Percentiles rank a stretch among this genome's conserved stretches.
These are phyloP conservation scores for Fagopyrum homotropicum DNA, from an alignment of 148 eudicot species.

Conservation along the genomic window DNA sequence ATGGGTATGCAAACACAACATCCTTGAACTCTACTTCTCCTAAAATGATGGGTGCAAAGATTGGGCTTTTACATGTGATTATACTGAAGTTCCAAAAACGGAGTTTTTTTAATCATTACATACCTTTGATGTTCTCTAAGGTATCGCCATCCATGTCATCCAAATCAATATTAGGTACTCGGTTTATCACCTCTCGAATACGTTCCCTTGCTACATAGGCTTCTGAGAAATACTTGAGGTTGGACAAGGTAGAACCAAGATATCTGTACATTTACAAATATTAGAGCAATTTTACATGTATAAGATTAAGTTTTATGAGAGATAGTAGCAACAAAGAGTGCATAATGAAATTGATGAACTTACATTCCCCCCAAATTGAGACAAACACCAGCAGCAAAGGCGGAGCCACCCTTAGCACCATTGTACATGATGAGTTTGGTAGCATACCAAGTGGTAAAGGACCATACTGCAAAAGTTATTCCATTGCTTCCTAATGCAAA, in stretches of 20 bases:
- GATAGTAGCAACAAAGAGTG: too few relatives aligned
- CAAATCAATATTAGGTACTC: slow-evolving; percentile 3
- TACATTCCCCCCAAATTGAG: slow-evolving; percentile 26
- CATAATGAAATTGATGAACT: neutral
- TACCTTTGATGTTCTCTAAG: slow-evolving; percentile 12
- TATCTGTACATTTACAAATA: slow-evolving; percentile 3
- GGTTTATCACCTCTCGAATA: too few relatives aligned
- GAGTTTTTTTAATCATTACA: neutral
- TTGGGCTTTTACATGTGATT: neutral
- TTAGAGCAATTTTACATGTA: too few relatives aligned
- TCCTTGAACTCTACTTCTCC: slow-evolving; percentile 28
- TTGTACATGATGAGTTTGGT: slow-evolving; percentile 23
- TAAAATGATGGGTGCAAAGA: slow-evolving; percentile 6
- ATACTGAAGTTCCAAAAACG: too few relatives aligned
- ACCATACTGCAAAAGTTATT: slow-evolving; percentile 20
- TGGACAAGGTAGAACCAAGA: slow-evolving; percentile 17
- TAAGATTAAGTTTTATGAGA: too few relatives aligned
- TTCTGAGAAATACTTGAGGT: slow-evolving; percentile 11
- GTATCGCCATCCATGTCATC: slow-evolving; percentile 11
- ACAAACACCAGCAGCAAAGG: slow-evolving; percentile 17
- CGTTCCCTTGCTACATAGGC: too few relatives aligned
- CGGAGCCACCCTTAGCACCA: slow-evolving; percentile 27
- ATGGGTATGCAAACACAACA: slow-evolving; percentile 28
- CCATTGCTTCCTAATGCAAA: slow-evolving; percentile 27
- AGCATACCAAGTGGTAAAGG: slow-evolving; percentile 24